Base-by-base conservation (phyloP, 768 basidiomycete species). In the Collybia nuda region DNA sequence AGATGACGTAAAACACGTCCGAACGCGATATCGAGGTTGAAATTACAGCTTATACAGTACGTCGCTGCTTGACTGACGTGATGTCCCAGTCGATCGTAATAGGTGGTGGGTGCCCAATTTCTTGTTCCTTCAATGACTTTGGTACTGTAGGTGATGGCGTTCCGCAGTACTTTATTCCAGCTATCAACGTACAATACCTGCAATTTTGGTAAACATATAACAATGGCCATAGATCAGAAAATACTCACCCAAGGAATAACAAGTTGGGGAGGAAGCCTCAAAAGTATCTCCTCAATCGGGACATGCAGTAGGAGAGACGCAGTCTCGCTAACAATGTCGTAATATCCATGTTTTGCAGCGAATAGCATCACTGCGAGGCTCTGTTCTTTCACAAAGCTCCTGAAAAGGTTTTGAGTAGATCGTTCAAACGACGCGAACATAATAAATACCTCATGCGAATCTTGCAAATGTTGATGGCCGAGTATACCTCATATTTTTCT, bases 401-500 rank as follows among this genome's bases (percentile, higher is more conserved):
- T 23, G 19, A 35, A 22, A 15, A 19, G 19, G 5, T 3, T 0
- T 18, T 22, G 6, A 11, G 14, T 32, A 11, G 9, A 32, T 14
- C 32, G 9, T 6, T 11, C 9, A 2, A 11, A 32, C 26, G 12
- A n/a, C 19, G 21, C 17, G 19, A 6, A 18, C 14, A 3, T 21
- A 28, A 28, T 24, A 23, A 32, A 14, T 18, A 55, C 53, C 18
- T 29, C 53, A 55, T 55, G 2, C 29, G 41, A 11, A 50, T 35
- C 28, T 39, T 51, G 45, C 53, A 55, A 5, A 55, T 35, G 6
- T 39, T 38, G 40, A 51, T 50, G 11, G 48, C 48, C 17, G 39
- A 39, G 39, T 50, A 47, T 14, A 55, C 28, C 2, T 36, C 38
- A 26, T 55, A 55, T 38, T 55, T 55, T 37, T 55, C 53, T 14